These are phyloP conservation scores for Teratosphaeria nubilosa DNA, from an alignment of 2,329 filamentous ascomycete species.

Conservation along the genomic window DNA sequence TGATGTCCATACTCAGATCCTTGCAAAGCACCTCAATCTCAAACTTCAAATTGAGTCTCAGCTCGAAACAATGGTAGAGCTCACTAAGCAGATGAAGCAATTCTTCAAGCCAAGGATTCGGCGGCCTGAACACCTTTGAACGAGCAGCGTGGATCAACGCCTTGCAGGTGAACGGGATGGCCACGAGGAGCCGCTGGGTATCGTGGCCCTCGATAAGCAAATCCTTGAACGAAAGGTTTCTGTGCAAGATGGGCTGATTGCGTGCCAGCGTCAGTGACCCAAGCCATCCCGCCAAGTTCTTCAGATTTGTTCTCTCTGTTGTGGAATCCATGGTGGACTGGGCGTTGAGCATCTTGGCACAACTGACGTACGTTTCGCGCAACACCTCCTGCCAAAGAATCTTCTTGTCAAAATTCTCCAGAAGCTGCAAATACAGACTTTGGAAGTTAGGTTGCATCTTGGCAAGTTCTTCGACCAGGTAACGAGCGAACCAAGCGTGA, in stretches of 20 bases:
- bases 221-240: conserved; percentile 95
- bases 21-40: conserved; percentile 97
- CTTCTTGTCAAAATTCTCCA: conserved; percentile 71
- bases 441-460: conserved; percentile 98
- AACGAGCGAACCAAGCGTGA: conserved; percentile 92
- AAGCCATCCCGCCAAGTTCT: conserved; percentile 89
- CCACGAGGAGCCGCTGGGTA: conserved; percentile 79
- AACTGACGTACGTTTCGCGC: conserved; percentile 81
- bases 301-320: conserved; percentile 76
- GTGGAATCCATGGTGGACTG: conserved; percentile 76
- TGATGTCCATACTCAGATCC: conserved; percentile 82
- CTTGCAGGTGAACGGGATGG: conserved; percentile 97
- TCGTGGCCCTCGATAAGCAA: conserved; percentile 88
- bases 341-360: conserved; percentile 78
- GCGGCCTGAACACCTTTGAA: conserved; percentile 83
- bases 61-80: conserved; percentile 81
- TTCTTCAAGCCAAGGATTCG: conserved; percentile 97
- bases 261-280: conserved; percentile 86
- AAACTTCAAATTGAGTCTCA: conserved; percentile 96
- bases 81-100: conserved; percentile 86
- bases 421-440: conserved; percentile 78
- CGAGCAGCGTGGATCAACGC: conserved; percentile 74
- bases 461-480: conserved; percentile 89
- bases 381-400: conserved; percentile 80
- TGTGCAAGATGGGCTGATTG: conserved; percentile 90